Percentiles rank a stretch among this genome's conserved stretches.
These are phyloP conservation scores for Cornus kousa DNA, from an alignment of 148 eudicot species.

Conservation along the genomic window DNA sequence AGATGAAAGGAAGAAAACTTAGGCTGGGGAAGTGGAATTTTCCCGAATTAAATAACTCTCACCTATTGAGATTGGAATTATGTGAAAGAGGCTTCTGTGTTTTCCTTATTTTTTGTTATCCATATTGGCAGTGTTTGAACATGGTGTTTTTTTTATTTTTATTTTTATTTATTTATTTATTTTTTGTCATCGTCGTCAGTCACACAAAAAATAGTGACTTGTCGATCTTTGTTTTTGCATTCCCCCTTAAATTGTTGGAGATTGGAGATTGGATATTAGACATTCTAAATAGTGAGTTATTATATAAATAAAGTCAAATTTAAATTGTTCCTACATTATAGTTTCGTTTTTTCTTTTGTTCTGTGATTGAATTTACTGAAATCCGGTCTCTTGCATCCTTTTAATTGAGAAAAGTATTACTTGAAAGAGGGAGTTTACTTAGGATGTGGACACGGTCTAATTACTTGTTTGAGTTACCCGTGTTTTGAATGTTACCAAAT, in stretches of 20 bases:
- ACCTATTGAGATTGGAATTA: conserved; percentile 35
- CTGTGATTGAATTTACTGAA: no score
- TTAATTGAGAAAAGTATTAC: no score
- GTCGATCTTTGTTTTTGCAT: not conserved
- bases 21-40: conserved; percentile 11
- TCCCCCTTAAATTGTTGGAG: not conserved
- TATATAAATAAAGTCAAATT: conserved; percentile 1
- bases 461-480: no score
- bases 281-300: conserved; percentile 2
- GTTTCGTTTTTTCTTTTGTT: no score
- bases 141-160: no score
- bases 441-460: no score
- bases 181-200: not conserved
- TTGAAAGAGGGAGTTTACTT: no score
- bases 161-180: no score
- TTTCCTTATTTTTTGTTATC: not conserved
- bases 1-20: conserved; percentile 11
- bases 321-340: not conserved
- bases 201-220: not conserved
- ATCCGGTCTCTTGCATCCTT: no score
- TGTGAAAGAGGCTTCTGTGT: conserved; percentile 13
- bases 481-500: no score
- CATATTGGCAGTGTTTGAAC: not conserved
- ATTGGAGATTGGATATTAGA: not conserved
- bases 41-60: conserved; percentile 24